Percentiles rank a stretch among this genome's conserved stretches.
phyloP scores from a whole-genome alignment of 2,329 filamentous ascomycete genomes.

The Fusarium xylarioides region DNA sequence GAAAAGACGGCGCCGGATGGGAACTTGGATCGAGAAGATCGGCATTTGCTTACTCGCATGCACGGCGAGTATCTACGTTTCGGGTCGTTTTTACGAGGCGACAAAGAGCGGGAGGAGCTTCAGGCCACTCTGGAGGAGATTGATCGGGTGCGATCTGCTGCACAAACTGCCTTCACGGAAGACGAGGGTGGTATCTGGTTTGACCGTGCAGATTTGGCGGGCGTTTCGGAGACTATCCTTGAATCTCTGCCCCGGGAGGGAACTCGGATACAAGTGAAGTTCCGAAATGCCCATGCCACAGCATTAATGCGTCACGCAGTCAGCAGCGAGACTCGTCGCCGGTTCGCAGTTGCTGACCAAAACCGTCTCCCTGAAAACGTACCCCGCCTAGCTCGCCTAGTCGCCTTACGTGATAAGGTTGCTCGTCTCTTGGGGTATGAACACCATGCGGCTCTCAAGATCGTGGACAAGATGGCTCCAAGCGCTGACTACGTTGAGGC shows the following conservation, averaged over 20 bases:
- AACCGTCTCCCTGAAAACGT: not conserved
- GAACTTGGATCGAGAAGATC: not conserved
- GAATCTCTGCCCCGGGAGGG: fast-evolving
- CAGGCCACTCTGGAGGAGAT: not conserved
- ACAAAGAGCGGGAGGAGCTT: not conserved
- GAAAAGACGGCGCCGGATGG: not conserved
- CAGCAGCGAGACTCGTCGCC: not conserved
- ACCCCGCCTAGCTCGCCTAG: not conserved
- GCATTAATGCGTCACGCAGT: not conserved
- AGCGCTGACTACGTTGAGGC: not conserved
- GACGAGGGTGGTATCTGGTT: not conserved
- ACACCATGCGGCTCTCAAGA: not conserved
- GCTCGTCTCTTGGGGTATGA: not conserved
- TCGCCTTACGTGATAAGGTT: not conserved
- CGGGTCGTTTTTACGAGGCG: not conserved
- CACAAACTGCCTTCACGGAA: not conserved
- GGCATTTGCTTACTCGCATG: not conserved
- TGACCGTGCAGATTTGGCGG: not conserved
- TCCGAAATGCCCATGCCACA: not conserved
- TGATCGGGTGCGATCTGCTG: not conserved
- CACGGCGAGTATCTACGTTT: not conserved
- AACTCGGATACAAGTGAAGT: not conserved
- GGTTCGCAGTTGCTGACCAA: not conserved
- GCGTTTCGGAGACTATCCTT: not conserved
- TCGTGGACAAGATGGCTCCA: not conserved